A percentile compares a stretch with the other conserved stretches of the same genome.
phyloP scores from a whole-genome alignment of 192 early-diverging fungal genomes.

The Ambispora gerdemannii region DNA sequence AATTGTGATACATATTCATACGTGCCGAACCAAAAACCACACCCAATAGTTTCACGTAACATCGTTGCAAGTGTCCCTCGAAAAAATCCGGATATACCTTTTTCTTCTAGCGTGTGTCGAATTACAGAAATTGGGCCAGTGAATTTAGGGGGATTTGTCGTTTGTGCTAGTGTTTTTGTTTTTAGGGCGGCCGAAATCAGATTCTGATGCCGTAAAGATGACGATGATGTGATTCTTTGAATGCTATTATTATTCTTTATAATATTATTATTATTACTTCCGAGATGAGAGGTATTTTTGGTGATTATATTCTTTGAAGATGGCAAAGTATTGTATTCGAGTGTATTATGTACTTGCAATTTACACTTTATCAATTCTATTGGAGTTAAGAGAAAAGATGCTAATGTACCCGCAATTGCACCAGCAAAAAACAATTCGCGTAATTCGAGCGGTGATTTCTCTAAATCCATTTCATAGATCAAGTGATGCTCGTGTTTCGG shows the following conservation, averaged over 20 bases:
- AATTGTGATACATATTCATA: constrained; percentile 75
- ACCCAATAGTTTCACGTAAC: constrained; percentile 86
- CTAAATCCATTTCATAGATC: constrained; percentile 24
- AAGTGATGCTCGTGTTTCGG: constrained; percentile 28
- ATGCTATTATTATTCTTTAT: neutral
- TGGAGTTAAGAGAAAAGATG: constrained; percentile 88
- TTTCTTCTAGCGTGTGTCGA: constrained; percentile 43
- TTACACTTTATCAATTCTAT: constrained; percentile 96
- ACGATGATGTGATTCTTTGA: neutral
- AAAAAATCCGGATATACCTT: constrained; percentile 71
- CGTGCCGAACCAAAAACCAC: constrained; percentile 93
- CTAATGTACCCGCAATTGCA: constrained; percentile 77
- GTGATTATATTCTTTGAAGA: neutral
- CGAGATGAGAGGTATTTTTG: neutral
- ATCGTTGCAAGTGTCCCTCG: constrained; percentile 80
- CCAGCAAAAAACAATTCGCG: constrained; percentile 77
- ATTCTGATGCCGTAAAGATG: neutral
- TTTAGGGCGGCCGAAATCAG: neutral
- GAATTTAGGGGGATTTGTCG: constrained; percentile 1
- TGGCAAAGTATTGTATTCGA: constrained; percentile 29
- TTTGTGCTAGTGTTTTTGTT: too few species aligned
- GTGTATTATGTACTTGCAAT: constrained; percentile 80
- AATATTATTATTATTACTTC: neutral
- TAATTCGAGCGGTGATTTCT: constrained; percentile 51
- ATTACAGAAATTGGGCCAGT: constrained; percentile 60